Evolutionary conservation across 176 grass and related monocot genomes (phyloP), one percentile per base, ranked within the genome.

Genomic region (Triticum dicoccoides): DNA sequence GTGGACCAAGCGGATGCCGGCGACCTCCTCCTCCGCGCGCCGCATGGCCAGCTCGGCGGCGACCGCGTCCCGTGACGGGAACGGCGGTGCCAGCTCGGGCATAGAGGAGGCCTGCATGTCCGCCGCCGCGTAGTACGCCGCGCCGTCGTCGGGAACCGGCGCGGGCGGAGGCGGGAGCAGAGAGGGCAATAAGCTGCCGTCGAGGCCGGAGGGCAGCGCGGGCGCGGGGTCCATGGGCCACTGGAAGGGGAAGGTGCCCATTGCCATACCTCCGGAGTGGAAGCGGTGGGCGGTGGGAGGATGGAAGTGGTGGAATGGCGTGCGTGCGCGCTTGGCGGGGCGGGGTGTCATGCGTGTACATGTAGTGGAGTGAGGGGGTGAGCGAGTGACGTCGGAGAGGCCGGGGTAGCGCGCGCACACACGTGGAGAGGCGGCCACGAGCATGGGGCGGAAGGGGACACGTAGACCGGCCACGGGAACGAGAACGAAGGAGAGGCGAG

Each of bases 1-100:
- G 81, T 97, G 92, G n/a, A 97, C 90, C 2, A 97, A 81, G 6
- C 90, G 90, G 85, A 97, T 97, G 61, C 92, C 95, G 2, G 86
- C 87, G 80, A 87, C 95, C 93, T 90, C 91, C 59, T 95, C 92
- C 76, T 92, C 92, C 71, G 89, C 86, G 35, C 87, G 81, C 65
- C 86, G 87, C 78, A 89, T 76, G 54, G 87, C 86, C 32, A 91
- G 61, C 52, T 79, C 79, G 17, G 84, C 84, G 3, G 65, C 72
- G 44, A 62, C 62, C 2, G 54, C 65, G 1, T 59, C 20, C 44
- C 14, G 20, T 14, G 59, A 69, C 6, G 45, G n/a, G 63, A 79
- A 69, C 11, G 75, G n/a, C 9, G 74, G 23, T 0, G 76, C 52
- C 33, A 82, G 49, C 0, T 85, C 86, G 35, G 82, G 86, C n/a